These are phyloP conservation scores for Rubroshorea leprosula DNA, from an alignment of 345 rosid species.

Conservation along the genomic window DNA sequence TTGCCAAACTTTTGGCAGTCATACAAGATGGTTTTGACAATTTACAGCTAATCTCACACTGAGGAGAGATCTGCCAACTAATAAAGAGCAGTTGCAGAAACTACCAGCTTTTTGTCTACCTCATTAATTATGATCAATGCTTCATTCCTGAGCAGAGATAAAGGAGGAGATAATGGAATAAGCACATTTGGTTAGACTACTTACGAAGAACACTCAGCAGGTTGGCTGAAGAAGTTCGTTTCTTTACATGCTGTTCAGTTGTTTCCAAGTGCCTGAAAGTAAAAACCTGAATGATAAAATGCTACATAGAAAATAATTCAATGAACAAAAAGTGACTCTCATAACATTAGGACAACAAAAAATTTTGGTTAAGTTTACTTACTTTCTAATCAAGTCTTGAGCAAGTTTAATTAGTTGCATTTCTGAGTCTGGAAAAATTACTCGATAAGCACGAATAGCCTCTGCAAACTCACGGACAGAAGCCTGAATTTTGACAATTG, in stretches of 20 bases:
- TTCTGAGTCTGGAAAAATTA: constrained; percentile 95
- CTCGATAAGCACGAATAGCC: constrained; percentile 85
- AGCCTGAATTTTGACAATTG: constrained; percentile 36
- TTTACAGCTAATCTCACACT: too few relatives aligned
- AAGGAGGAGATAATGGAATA: constrained; percentile 7
- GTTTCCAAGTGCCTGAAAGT: constrained; percentile 69
- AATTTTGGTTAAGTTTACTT: constrained; percentile 8
- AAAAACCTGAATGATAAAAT: background rate
- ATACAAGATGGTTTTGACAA: too few relatives aligned
- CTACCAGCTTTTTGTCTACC: background rate
- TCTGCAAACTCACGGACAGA: constrained; percentile 78
- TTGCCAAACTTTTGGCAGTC: too few relatives aligned
- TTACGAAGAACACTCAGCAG: constrained; percentile 61
- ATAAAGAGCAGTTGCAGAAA: background rate
- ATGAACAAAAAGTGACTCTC: background rate
- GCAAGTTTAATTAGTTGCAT: constrained; percentile 71
- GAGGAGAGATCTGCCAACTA: too few relatives aligned
- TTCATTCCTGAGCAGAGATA: background rate
- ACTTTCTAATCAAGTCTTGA: constrained; percentile 65
- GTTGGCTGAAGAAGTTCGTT: constrained; percentile 47
- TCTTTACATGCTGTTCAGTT: constrained; percentile 48
- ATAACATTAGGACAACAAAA: background rate
- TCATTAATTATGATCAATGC: background rate
- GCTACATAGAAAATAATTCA: background rate
- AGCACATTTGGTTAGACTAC: constrained; percentile 26